Evolutionary conservation across 768 basidiomycete genomes (phyloP).

Genomic region (Naganishia vishniacii): DNA sequence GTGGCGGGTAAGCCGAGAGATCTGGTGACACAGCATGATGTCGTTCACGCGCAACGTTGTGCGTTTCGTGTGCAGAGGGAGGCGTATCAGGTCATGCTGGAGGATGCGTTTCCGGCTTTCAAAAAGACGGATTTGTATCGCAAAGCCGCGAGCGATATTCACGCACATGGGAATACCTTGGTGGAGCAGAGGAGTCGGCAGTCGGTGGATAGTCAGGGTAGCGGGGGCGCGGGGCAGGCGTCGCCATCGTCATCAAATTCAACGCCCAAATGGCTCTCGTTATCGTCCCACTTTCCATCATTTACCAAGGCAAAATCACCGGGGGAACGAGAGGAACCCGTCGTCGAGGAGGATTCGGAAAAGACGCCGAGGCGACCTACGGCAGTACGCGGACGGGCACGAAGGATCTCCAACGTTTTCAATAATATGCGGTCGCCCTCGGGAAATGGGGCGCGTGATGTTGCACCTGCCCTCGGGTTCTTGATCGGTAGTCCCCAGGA

Average conservation of each 20-base stretch:
- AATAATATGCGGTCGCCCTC: conserved; percentile 7
- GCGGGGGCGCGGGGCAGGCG: background rate
- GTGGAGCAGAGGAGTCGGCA: background rate
- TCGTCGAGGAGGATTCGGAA: background rate
- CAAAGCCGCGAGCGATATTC: conserved; percentile 64
- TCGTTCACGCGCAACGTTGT: conserved; percentile 58
- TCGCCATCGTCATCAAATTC: background rate
- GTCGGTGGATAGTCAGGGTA: background rate
- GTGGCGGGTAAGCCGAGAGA: conserved; percentile 52
- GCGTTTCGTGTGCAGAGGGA: conserved; percentile 80
- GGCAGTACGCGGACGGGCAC: background rate
- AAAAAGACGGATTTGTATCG: conserved; percentile 85
- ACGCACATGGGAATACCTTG: background rate
- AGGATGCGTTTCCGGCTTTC: conserved; percentile 79
- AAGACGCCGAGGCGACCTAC: conserved; percentile 1
- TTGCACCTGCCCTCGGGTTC: conserved; percentile 31
- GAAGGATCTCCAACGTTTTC: conserved; percentile 7
- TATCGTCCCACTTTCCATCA: conserved; percentile 17
- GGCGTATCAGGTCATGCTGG: conserved; percentile 81
- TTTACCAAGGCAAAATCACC: background rate
- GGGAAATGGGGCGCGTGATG: background rate
- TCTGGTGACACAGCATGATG: conserved; percentile 61
- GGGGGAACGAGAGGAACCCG: background rate
- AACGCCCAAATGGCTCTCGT: conserved; percentile 12
- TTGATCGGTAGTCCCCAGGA: conserved; percentile 31